Conservation (phyloP, 2,329 filamentous ascomycete species). For the Botrytis hyacinthi region DNA sequence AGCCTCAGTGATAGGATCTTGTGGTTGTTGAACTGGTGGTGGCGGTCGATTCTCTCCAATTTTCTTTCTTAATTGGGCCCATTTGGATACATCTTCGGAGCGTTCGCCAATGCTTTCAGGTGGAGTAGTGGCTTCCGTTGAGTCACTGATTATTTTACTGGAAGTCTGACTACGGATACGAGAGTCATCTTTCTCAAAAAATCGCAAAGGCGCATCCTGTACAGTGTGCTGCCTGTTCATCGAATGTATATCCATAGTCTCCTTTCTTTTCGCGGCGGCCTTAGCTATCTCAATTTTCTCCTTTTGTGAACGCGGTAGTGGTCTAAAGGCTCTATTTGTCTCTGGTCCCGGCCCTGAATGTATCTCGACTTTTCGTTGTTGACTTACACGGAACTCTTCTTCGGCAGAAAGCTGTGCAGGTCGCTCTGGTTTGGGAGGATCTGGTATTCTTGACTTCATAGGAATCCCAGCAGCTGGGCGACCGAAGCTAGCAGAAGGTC, state of each 20-base stretch:
- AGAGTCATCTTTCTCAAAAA: background rate
- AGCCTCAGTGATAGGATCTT: conserved; percentile 25
- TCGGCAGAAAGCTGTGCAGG: background rate
- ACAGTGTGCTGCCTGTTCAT: conserved; percentile 1
- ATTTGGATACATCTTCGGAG: conserved; percentile 15
- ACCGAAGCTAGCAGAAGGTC: background rate
- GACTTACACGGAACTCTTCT: background rate
- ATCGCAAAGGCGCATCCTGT: background rate
- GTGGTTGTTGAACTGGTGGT: background rate
- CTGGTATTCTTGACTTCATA: conserved; percentile 16
- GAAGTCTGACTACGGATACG: background rate
- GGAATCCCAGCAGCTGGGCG: conserved; percentile 13
- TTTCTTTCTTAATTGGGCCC: conserved; percentile 28
- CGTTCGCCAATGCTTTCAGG: background rate
- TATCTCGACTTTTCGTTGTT: conserved; percentile 24
- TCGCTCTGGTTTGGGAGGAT: conserved; percentile 10
- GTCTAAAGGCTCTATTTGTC: conserved; percentile 31
- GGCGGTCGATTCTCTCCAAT: conserved; percentile 11
- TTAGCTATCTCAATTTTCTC: background rate
- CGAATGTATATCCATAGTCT: conserved; percentile 2
- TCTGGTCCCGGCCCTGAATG: conserved; percentile 32
- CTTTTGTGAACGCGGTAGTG: conserved; percentile 17
- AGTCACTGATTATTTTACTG: conserved; percentile 6
- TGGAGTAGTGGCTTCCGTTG: background rate
- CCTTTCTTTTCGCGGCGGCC: background rate